Evolutionary conservation across 345 rosid species (phyloP), one percentile per base, ranked within the genome.

Genomic region (Linum usitatissimum): DNA sequence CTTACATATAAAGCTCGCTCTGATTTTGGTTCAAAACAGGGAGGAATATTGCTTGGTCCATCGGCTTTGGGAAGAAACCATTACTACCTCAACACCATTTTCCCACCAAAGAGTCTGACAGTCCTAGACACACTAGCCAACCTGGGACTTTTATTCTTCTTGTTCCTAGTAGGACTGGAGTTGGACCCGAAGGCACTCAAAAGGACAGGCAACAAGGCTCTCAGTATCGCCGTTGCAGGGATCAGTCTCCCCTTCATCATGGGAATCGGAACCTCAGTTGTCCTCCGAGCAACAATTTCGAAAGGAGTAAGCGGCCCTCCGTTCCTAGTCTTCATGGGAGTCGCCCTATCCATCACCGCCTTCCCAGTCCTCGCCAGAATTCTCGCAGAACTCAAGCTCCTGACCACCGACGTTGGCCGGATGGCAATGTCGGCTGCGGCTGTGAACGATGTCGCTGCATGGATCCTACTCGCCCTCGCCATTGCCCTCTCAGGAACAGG

Each of bases 31-130:
- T 62, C 31, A 30, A 17, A 18, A 1, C 73, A 88, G 96, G 96
- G 96, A 58, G 96, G 96, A 55, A 75, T 89, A 61, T 67, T 89
- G 66, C 87, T 89, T 39, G 93, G 96, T 34, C 96, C 96, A 36
- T 84, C 96, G 0, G 96, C 96, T 6, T 49, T 89, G 12, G 96
- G 96, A 28, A 78, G 82, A 71, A 80, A 68, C 64, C 36, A 79
- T 65, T 63, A 66, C 69, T 89, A 71, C 74, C 69, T 86, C 49
- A 66, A 72, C 69, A 60, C 74, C 8, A 61, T 89, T 40, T 83
- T 89, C 55, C 93, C 93, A 0, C 8, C 65, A 15, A 68, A 31
- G 61, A 78, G 93, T 73, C 63, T 84, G 77, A 84, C 96, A 0
- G 91, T 89, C 57, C 62, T 89, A 65, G 93, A 89, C 67, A 89